Evolutionary conservation across 2,329 filamentous ascomycete genomes (phyloP).

Genomic region (Penicillium sp.): DNA sequence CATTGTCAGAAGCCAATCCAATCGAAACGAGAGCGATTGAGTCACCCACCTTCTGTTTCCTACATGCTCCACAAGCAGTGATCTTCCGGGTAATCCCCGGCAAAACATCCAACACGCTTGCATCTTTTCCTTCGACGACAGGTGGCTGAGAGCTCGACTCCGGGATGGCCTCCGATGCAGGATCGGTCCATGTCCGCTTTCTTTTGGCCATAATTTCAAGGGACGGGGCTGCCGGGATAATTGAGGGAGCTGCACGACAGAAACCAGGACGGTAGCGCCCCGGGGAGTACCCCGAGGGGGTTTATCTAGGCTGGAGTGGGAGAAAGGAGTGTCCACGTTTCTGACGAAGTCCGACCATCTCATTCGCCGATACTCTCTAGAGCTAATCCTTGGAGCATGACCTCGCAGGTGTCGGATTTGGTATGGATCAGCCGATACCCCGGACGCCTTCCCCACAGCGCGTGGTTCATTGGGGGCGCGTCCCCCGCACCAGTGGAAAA

Average conservation of each 20-base stretch:
- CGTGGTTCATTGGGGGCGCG: conserved; percentile 13
- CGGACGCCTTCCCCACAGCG: conserved; percentile 11
- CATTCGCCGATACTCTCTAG: conserved; percentile 3
- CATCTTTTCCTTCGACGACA: conserved; percentile 2
- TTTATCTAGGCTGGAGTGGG: conserved; percentile 18
- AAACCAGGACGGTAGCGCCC: conserved; percentile 1
- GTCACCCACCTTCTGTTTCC: conserved; percentile 53
- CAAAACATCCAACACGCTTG: conserved; percentile 24
- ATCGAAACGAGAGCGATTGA: neutral
- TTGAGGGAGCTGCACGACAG: neutral
- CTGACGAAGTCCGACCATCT: conserved; percentile 11
- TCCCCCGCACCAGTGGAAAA: conserved; percentile 20
- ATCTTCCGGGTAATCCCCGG: conserved; percentile 44
- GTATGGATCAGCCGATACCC: conserved; percentile 11
- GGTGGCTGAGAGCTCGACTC: conserved; percentile 2
- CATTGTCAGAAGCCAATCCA: conserved; percentile 1
- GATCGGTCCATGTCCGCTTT: conserved; percentile 19
- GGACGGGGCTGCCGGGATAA: neutral
- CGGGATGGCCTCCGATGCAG: conserved; percentile 19
- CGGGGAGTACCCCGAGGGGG: conserved; percentile 19
- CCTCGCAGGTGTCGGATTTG: conserved; percentile 1
- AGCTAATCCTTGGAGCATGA: conserved; percentile 3
- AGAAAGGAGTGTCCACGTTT: neutral
- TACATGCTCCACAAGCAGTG: conserved; percentile 55
- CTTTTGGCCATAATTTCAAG: conserved; percentile 11